Percentiles rank a stretch among this genome's conserved stretches.
Conservation (phyloP, 2,329 filamentous ascomycete genomes). For the Sporothrix brunneoviolacea region DNA sequence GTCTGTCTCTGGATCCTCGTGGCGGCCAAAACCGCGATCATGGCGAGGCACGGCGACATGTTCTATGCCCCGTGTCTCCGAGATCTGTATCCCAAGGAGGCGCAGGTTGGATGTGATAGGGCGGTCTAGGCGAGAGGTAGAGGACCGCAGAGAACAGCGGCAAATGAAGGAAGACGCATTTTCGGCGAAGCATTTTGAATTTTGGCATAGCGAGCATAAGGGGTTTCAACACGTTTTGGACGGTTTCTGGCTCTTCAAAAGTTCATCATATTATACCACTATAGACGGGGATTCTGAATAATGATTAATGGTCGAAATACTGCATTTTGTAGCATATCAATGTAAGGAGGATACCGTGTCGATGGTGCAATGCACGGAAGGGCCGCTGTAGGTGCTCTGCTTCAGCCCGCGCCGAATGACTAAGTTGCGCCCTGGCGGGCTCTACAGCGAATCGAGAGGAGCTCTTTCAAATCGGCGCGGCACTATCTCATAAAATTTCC, state of each 20-base stretch:
- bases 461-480: background rate
- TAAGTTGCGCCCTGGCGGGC: background rate
- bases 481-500: conserved; percentile 1
- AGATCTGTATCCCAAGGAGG: conserved; percentile 18
- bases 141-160: too few species aligned
- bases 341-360: too few species aligned
- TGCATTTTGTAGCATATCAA: too few species aligned
- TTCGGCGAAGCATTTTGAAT: too few species aligned
- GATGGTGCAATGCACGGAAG: too few species aligned
- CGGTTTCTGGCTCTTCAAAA: too few species aligned
- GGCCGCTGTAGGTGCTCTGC: too few species aligned
- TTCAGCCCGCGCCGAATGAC: too few species aligned
- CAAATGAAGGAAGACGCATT: too few species aligned
- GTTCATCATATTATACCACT: conserved; percentile 4
- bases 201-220: too few species aligned
- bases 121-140: conserved; percentile 8
- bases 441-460: conserved; percentile 8
- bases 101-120: conserved; percentile 10
- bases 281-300: background rate
- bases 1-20: conserved; percentile 38
- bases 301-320: too few species aligned
- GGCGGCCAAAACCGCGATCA: conserved; percentile 30
- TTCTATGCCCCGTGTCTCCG: conserved; percentile 40
- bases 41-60: conserved; percentile 35
- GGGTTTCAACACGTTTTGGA: too few species aligned